Percentiles rank a stretch among this genome's conserved stretches.
phyloP scores from a whole-genome alignment of 805 yeast species.

The Kluyveromyces starmeri region DNA sequence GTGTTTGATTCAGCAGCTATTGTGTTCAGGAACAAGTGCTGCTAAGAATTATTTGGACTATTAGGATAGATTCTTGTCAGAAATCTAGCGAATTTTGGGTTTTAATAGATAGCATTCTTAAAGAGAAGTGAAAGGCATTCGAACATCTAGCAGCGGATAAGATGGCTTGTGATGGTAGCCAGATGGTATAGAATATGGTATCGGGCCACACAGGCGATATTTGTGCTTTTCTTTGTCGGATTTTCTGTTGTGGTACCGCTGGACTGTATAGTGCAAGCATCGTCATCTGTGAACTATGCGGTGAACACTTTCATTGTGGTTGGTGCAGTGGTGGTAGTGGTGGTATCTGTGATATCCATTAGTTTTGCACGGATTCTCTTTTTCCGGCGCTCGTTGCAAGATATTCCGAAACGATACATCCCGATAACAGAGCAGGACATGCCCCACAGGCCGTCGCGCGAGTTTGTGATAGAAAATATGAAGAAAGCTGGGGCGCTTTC shows the following conservation, averaged over 20 bases:
- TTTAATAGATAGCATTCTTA: too few relatives aligned
- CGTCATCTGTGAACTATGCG: constrained; percentile 49
- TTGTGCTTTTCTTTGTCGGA: constrained; percentile 39
- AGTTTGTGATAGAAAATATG: constrained; percentile 33
- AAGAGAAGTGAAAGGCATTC: too few relatives aligned
- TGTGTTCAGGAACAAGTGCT: too few relatives aligned
- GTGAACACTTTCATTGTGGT: constrained; percentile 76
- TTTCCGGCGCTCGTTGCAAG: constrained; percentile 50
- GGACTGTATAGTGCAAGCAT: constrained; percentile 61
- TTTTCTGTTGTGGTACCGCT: constrained; percentile 67
- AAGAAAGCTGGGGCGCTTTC: constrained; percentile 36
- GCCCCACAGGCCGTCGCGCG: constrained; percentile 36
- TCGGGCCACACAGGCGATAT: constrained; percentile 14
- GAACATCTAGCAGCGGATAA: too few relatives aligned
- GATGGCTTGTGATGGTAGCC: constrained; percentile 29
- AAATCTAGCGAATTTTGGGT: too few relatives aligned
- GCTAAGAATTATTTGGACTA: too few relatives aligned
- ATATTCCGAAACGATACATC: constrained; percentile 71
- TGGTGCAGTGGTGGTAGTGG: constrained; percentile 55
- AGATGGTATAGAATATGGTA: constrained; percentile 36
- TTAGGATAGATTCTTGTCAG: too few relatives aligned
- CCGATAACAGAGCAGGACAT: constrained; percentile 57
- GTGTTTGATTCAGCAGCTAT: too few relatives aligned
- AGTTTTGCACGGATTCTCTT: constrained; percentile 53
- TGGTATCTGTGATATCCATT: constrained; percentile 40